phyloP scores from a whole-genome alignment of 1,284 basidiomycete genomes.

The Ustilago lituana region DNA sequence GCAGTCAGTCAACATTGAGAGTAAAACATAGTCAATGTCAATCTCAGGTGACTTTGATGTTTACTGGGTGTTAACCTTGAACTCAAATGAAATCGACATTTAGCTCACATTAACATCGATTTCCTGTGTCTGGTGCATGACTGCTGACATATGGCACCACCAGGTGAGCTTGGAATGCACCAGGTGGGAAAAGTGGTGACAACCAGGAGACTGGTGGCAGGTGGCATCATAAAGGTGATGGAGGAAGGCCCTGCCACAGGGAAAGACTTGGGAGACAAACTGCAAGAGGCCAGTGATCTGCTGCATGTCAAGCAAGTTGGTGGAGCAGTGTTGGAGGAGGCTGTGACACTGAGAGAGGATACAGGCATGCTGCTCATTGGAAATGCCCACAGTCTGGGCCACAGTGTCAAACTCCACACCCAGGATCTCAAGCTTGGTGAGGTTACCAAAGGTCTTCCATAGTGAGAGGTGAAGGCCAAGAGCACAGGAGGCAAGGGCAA shows the following conservation, averaged over 20 bases:
- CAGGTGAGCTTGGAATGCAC: neutral
- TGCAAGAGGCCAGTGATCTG: neutral
- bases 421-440: neutral
- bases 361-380: neutral
- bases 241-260: neutral
- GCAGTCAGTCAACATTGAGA: too few species aligned
- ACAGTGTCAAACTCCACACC: neutral
- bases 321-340: neutral
- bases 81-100: too few species aligned
- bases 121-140: too few species aligned
- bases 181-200: neutral
- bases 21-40: too few species aligned
- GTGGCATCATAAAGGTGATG: neutral
- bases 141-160: neutral
- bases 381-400: neutral
- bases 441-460: too few species aligned
- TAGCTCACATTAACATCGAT: too few species aligned
- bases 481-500: too few species aligned
- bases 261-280: neutral
- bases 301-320: neutral
- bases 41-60: too few species aligned
- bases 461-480: too few species aligned
- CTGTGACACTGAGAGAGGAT: too few species aligned
- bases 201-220: too few species aligned
- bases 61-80: too few species aligned